phyloP scores from a whole-genome alignment of 2,329 filamentous ascomycete genomes.

The Talaromyces verruculosus region DNA sequence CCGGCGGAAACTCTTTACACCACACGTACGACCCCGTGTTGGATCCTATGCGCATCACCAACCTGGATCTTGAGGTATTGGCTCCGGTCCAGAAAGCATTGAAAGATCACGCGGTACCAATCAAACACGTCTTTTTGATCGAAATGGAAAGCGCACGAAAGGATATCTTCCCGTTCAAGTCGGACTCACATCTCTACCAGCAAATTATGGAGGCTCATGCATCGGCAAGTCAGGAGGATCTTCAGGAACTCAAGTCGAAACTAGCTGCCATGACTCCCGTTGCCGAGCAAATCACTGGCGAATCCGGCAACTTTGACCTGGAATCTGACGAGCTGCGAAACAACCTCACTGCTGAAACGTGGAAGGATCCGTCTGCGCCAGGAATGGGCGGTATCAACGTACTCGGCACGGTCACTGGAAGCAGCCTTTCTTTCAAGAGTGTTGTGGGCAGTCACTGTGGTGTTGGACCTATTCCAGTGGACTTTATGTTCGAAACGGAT shows the following conservation, averaged over 20 bases:
- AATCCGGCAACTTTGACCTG: constrained; percentile 24
- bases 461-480: constrained; percentile 30
- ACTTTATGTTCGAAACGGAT: constrained; percentile 34
- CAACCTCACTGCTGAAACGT: constrained; percentile 21
- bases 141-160: constrained; percentile 37
- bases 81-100: constrained; percentile 29
- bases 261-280: constrained; percentile 31
- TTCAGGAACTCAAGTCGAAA: constrained; percentile 25
- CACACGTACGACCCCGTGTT: constrained; percentile 31
- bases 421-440: constrained; percentile 36
- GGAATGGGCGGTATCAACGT: constrained; percentile 36
- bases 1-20: not conserved
- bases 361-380: constrained; percentile 27
- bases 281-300: constrained; percentile 34
- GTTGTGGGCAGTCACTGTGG: constrained; percentile 35
- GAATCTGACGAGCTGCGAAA: constrained; percentile 10
- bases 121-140: constrained; percentile 34
- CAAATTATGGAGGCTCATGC: constrained; percentile 29
- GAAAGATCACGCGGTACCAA: constrained; percentile 27
- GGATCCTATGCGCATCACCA: constrained; percentile 35
- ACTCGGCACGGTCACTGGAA: constrained; percentile 32
- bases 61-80: constrained; percentile 31
- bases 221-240: constrained; percentile 18
- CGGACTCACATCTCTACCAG: constrained; percentile 31
- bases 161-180: constrained; percentile 34